Base-by-base conservation (phyloP, 139 green algal species). In the Chlamydomonas incerta region DNA sequence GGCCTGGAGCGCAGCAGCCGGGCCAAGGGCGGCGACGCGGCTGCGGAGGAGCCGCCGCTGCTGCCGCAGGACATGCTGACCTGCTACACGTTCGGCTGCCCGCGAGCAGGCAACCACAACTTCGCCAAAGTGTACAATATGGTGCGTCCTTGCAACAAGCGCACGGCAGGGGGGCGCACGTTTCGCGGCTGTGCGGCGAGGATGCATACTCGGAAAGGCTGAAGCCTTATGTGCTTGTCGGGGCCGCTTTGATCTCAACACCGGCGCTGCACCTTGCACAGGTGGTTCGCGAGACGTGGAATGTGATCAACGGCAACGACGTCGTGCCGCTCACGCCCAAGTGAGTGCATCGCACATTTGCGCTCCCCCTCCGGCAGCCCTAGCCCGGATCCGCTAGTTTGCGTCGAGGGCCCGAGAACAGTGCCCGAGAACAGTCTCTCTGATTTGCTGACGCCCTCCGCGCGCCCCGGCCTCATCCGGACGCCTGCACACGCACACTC, bases 21-120 rank as follows among this genome's bases (percentile, higher is more conserved):
- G n/a, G n/a, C n/a, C 41, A 50, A 50, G 41, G 41, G 41, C 41
- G 41, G 41, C 41, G 41, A 5, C 41, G 41, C 41, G 8, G 41
- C 6, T 50, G 41, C 41, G 6, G 8, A 62, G 55, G 55, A 23
- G 55, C 55, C 21, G 55, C 55, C 55, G 20, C 21, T 23, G 55
- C 72, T 80, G 72, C 33, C 33, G 24, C 57, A n/a, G 20, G 46
- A 62, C 33, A 63, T 88, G 50, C 84, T 96, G 35, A 74, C 73
- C 31, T 65, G 96, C 41, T 92, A 92, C 82, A 97, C 94, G 1
- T 98, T 95, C 86, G 95, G 95, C 1, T 90, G 88, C 9, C 95
- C 95, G 0, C 92, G 95, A 31, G 93, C 97, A 0, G 95, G 95
- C 80, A 98, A 98, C 89, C 60, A 33, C 29, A 66, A 87, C 0